A percentile compares a stretch with the other conserved stretches of the same genome.
Conservation (phyloP, 768 basidiomycete genomes). For the Sporobolomyces phaffii region DNA sequence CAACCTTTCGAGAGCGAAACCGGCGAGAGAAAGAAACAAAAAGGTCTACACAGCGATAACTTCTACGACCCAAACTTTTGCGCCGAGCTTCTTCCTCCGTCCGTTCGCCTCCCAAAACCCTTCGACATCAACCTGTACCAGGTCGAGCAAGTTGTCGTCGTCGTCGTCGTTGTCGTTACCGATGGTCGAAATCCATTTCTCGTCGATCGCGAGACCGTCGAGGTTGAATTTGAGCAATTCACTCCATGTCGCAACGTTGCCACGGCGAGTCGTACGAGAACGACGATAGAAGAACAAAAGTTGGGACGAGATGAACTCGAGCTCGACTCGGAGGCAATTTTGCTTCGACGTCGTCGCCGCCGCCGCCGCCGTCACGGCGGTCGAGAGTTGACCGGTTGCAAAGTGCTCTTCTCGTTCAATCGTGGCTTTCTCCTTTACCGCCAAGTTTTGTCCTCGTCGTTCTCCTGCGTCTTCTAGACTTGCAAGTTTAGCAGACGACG, state of each 20-base stretch:
- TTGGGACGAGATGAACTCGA: constrained; percentile 10
- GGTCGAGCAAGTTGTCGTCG: neutral
- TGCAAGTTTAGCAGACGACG: too few species aligned
- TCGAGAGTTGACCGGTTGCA: too few species aligned
- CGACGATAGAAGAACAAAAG: constrained; percentile 6
- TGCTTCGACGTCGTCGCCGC: neutral
- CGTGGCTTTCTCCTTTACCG: too few species aligned
- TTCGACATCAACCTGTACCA: constrained; percentile 17
- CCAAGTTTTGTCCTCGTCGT: too few species aligned
- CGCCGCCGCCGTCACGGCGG: neutral
- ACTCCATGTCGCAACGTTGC: too few species aligned
- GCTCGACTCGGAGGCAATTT: neutral
- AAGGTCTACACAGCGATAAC: too few species aligned
- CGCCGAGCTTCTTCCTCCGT: neutral
- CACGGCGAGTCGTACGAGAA: too few species aligned
- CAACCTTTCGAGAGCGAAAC: too few species aligned
- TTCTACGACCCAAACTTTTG: neutral
- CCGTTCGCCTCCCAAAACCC: neutral
- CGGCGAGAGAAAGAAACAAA: neutral
- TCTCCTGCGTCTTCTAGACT: neutral
- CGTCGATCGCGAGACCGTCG: neutral
- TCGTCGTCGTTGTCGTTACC: too few species aligned
- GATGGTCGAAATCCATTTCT: too few species aligned
- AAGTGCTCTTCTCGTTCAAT: neutral
- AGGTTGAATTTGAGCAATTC: neutral